Evolutionary conservation across 179 eudicot genomes (phyloP).

Genomic region (Beta macrorhiza): DNA sequence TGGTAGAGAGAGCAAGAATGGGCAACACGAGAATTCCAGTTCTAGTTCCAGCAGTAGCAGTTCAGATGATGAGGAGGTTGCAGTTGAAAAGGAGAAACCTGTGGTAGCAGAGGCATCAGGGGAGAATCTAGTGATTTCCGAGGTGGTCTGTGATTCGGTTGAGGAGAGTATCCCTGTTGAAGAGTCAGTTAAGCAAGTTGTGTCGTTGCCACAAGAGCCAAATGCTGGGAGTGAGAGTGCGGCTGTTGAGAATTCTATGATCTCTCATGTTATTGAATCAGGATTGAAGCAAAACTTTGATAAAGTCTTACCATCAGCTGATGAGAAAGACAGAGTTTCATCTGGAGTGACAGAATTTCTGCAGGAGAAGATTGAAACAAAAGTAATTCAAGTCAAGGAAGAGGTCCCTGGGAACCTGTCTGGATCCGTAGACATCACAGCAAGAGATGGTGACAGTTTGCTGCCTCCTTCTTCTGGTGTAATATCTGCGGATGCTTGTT

Average conservation of each 20-base stretch:
- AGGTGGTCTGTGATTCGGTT: slow-evolving; percentile 1
- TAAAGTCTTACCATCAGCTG: slow-evolving; percentile 24
- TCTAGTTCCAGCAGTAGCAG: slow-evolving; percentile 42
- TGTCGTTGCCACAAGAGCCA: slow-evolving; percentile 23
- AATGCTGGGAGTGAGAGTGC: slow-evolving; percentile 28
- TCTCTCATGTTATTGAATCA: slow-evolving; percentile 30
- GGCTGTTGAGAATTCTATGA: slow-evolving; percentile 19
- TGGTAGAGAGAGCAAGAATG: slow-evolving; percentile 25
- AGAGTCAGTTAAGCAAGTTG: slow-evolving; percentile 42
- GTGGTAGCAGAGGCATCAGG: slow-evolving; percentile 32
- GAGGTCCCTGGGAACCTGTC: slow-evolving; percentile 18
- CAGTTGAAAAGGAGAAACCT: slow-evolving; percentile 39
- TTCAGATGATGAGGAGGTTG: slow-evolving; percentile 61
- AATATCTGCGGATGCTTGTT: slow-evolving; percentile 33
- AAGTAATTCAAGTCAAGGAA: slow-evolving; percentile 26
- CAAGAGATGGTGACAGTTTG: slow-evolving; percentile 36
- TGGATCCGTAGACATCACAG: slow-evolving; percentile 14
- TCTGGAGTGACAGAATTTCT: slow-evolving; percentile 25
- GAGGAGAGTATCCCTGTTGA: slow-evolving; percentile 33
- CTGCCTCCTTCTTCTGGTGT: slow-evolving; percentile 36
- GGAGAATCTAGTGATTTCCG: slow-evolving; percentile 17
- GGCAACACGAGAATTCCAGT: slow-evolving; percentile 29
- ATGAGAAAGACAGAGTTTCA: slow-evolving; percentile 34
- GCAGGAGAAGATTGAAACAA: slow-evolving; percentile 34
- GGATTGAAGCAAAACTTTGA: slow-evolving; percentile 34